Evolutionary conservation across 768 basidiomycete species (phyloP), one percentile per base, ranked within the genome.

Genomic region (Melanogaster broomeanus): DNA sequence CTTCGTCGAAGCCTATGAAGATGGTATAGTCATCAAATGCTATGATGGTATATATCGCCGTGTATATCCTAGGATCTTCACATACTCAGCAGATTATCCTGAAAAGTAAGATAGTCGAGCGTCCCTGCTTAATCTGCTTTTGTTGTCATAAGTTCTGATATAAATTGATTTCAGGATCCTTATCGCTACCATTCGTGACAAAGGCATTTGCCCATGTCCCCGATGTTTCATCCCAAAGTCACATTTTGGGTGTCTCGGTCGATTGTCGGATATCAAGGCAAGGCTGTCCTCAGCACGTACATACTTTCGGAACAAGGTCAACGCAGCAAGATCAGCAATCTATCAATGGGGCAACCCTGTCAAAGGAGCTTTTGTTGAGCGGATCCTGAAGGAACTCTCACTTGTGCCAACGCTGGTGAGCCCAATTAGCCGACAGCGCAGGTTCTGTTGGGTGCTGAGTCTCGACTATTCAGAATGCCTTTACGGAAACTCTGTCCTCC

Each of bases 121-220:
- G 18, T 42, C 9, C 25, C 42, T 15, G 24, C 30, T 12, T 25
- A 27, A 28, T 42, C 16, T 12, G 3, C 19, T 3, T 21, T 10
- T 13, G 0, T 15, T 33, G 12, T 13, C 25, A n/a, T 22, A 8
- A n/a, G n/a, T n/a, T n/a, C n/a, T n/a, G n/a, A n/a, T n/a, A n/a
- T n/a, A n/a, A n/a, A n/a, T n/a, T n/a, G n/a, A n/a, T 21, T 13
- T 46, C 33, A 65, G 65, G 49, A 58, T 64, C 0, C 49, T 71
- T 12, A 35, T 71, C 3, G 68, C 63, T 3, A 54, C 54, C 2
- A 54, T 71, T 3, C 56, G 57, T 0, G 55, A 69, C 40, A 51
- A 63, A 12, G 69, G 65, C 0, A 13, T 30, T 7, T 67, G 62
- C 33, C 64, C 55, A 13, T 72, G 70, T 48, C 67, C 67, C 6